Evolutionary conservation across 768 basidiomycete genomes (phyloP).

Genomic region (Lactarius trivialis): DNA sequence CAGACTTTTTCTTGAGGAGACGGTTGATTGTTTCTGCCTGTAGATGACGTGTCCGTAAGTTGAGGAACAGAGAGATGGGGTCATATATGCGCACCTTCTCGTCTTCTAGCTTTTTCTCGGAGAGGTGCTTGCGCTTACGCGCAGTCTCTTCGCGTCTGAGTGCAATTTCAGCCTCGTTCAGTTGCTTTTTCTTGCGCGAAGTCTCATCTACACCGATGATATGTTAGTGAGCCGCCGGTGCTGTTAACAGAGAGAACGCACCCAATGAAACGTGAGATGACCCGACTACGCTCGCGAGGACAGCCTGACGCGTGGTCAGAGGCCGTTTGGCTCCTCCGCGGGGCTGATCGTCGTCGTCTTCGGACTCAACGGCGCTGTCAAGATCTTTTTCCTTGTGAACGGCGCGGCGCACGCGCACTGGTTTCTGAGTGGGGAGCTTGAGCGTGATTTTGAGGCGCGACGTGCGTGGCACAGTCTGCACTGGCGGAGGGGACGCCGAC

Average conservation of each 20-base stretch:
- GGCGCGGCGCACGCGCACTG: conserved; percentile 11
- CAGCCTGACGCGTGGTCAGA: conserved; percentile 54
- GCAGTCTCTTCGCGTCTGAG: conserved; percentile 75
- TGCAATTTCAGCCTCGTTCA: conserved; percentile 68
- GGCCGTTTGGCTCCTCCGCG: conserved; percentile 26
- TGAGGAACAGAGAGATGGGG: background rate
- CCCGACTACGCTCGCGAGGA: conserved; percentile 61
- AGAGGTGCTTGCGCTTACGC: conserved; percentile 71
- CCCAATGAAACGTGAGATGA: conserved; percentile 62
- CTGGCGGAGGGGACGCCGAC: conserved; percentile 20
- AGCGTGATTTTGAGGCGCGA: conserved; percentile 57
- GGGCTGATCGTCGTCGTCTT: conserved; percentile 30
- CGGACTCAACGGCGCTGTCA: conserved; percentile 40
- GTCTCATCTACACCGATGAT: conserved; percentile 26
- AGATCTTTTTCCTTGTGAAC: conserved; percentile 27
- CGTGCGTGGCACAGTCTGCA: conserved; percentile 25
- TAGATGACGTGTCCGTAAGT: background rate
- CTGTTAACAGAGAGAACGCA: conserved; percentile 25
- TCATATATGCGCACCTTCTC: conserved; percentile 53
- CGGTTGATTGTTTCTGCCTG: conserved; percentile 87
- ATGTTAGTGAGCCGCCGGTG: background rate
- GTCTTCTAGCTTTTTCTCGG: conserved; percentile 79
- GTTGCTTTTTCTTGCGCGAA: conserved; percentile 53
- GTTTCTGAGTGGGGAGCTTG: conserved; percentile 40
- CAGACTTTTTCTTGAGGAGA: conserved; percentile 77